These are phyloP conservation scores for Nicotiana obtusifolia DNA, from an alignment of 257 asterid species.

Conservation along the genomic window DNA sequence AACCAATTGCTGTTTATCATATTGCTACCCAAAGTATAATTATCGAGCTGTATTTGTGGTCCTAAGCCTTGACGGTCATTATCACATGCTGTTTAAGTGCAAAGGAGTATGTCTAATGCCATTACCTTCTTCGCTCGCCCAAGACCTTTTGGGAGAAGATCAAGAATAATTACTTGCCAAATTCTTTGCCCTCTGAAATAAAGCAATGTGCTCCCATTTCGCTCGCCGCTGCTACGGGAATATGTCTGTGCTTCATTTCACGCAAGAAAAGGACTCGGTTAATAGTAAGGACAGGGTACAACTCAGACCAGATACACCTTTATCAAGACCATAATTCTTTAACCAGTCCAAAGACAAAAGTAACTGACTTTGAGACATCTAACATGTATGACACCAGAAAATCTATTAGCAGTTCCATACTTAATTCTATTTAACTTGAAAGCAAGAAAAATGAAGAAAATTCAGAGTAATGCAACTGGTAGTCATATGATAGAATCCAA, in stretches of 20 bases:
- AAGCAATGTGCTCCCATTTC: conserved; percentile 30
- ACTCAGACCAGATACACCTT: background rate
- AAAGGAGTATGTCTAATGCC: background rate
- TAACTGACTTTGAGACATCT: background rate
- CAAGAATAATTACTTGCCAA: conserved; percentile 74
- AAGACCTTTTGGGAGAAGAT: conserved; percentile 88
- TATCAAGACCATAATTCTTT: background rate
- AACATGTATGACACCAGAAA: background rate
- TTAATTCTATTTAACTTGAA: background rate
- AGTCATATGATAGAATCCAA: background rate
- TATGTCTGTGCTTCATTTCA: conserved; percentile 55
- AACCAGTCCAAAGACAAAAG: conserved; percentile 1
- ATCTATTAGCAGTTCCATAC: background rate
- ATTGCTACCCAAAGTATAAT: background rate
- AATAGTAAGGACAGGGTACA: background rate
- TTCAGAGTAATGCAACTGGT: background rate
- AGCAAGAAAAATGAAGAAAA: background rate
- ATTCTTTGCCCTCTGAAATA: conserved; percentile 94
- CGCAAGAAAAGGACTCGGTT: conserved; percentile 15
- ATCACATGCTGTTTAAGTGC: background rate
- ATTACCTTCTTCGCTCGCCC: conserved; percentile 63
- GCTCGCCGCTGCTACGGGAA: no score
- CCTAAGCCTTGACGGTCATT: background rate
- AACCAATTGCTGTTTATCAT: background rate
- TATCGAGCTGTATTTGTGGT: background rate